A percentile compares a stretch with the other conserved stretches of the same genome.
Evolutionary conservation across 805 yeast genomes (phyloP).

Genomic region (Nakazawaea anatomiae): DNA sequence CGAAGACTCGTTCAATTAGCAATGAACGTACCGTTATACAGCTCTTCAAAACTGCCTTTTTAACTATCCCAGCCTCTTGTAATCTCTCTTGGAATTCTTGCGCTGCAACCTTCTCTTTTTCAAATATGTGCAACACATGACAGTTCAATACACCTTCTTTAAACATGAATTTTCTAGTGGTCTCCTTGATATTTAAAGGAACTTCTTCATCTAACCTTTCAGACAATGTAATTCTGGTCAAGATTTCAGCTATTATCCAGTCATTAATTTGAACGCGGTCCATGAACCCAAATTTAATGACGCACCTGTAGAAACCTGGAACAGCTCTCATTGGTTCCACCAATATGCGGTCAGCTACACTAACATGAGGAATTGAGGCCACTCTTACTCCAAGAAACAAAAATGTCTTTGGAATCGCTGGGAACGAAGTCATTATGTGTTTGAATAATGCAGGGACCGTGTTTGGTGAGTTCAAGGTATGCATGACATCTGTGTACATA

Average conservation of each 20-base stretch:
- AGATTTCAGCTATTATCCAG: constrained; percentile 15
- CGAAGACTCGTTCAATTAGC: constrained; percentile 15
- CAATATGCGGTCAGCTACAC: constrained; percentile 31
- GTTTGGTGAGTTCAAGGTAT: constrained; percentile 34
- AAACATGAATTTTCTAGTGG: constrained; percentile 9
- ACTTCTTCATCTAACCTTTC: constrained; percentile 12
- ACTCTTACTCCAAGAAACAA: constrained; percentile 38
- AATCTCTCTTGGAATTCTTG: constrained; percentile 4
- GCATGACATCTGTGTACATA: constrained; percentile 33
- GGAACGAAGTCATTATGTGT: constrained; percentile 31
- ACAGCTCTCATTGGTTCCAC: constrained; percentile 31
- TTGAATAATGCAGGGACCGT: constrained; percentile 39
- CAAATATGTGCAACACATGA: constrained; percentile 22
- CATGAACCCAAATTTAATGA: constrained; percentile 46
- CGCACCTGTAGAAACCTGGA: constrained; percentile 42
- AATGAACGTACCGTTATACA: neutral
- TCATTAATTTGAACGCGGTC: constrained; percentile 23
- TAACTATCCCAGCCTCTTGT: neutral
- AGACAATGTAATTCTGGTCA: constrained; percentile 8
- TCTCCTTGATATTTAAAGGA: constrained; percentile 11
- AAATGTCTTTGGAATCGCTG: constrained; percentile 36
- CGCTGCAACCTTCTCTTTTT: constrained; percentile 17
- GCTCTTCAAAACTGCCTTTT: constrained; percentile 2
- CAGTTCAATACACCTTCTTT: constrained; percentile 9
- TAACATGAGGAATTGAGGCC: constrained; percentile 35